Percentiles rank a stretch among this genome's conserved stretches.
Evolutionary conservation across 495 filamentous ascomycete species (phyloP).

Genomic region (Penicillium diatomitis): DNA sequence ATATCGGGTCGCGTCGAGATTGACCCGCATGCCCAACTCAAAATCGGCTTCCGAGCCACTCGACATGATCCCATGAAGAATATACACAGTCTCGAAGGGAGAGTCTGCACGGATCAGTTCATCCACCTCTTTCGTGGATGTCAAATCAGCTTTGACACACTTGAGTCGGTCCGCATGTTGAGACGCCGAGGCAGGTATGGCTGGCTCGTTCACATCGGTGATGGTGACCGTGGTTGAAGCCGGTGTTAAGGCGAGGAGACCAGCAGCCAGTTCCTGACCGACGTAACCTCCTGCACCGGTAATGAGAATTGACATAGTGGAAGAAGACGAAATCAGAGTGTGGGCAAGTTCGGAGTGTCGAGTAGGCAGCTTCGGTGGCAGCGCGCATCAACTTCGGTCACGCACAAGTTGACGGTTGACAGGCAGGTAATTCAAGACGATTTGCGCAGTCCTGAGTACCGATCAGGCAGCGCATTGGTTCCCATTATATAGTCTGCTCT

Average conservation of each 20-base stretch:
- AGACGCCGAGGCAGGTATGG: constrained; percentile 38
- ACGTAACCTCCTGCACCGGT: constrained; percentile 66
- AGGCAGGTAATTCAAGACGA: too few species aligned
- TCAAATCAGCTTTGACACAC: constrained; percentile 55
- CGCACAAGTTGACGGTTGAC: too few species aligned
- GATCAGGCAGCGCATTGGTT: too few species aligned
- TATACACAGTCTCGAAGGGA: constrained; percentile 55
- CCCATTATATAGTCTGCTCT: too few species aligned
- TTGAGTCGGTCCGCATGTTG: constrained; percentile 36
- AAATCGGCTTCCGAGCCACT: constrained; percentile 66
- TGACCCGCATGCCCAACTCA: constrained; percentile 63
- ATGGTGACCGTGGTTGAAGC: constrained; percentile 46
- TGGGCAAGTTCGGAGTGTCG: too few species aligned
- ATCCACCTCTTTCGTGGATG: constrained; percentile 46
- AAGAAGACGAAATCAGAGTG: background rate
- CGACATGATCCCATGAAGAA: constrained; percentile 85
- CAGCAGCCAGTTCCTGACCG: constrained; percentile 55
- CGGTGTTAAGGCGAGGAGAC: constrained; percentile 47
- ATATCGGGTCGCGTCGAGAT: constrained; percentile 59
- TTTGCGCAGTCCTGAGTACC: too few species aligned
- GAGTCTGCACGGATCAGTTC: constrained; percentile 33
- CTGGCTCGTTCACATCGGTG: constrained; percentile 54
- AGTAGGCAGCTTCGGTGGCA: too few species aligned
- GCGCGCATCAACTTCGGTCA: too few species aligned
- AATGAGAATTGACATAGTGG: constrained; percentile 55